Conservation (phyloP, 164 flowering plant species). For the Macadamia tetraphylla region DNA sequence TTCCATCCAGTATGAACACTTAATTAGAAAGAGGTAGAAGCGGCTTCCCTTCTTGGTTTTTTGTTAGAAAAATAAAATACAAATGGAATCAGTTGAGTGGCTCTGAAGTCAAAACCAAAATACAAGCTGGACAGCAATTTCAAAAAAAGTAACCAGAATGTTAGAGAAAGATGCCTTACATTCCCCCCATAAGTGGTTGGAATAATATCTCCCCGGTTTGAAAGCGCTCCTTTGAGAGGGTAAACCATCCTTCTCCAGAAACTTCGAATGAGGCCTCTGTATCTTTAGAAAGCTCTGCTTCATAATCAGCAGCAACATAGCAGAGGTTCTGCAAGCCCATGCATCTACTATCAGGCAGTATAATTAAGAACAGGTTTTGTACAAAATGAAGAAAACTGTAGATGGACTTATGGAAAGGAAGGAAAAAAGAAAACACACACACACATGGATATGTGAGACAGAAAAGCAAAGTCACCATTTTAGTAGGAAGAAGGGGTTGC, state of each 20-base stretch:
- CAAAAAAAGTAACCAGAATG: conserved; percentile 9
- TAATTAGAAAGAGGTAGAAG: neutral
- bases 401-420: neutral
- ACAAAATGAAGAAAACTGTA: neutral
- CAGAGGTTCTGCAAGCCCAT: conserved; percentile 61
- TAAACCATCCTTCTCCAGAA: conserved; percentile 54
- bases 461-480: too few relatives aligned
- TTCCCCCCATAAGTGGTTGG: conserved; percentile 75
- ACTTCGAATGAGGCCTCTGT: conserved; percentile 60
- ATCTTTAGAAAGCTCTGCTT: conserved; percentile 70
- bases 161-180: conserved; percentile 45
- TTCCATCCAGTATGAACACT: too few relatives aligned
- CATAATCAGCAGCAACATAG: conserved; percentile 88
- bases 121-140: neutral
- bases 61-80: neutral
- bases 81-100: neutral
- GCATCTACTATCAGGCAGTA: conserved; percentile 9
- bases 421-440: neutral
- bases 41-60: neutral
- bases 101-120: neutral
- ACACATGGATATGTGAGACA: neutral
- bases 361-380: neutral
- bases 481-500: too few relatives aligned
- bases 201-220: conserved; percentile 94
- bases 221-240: conserved; percentile 83